Percentiles rank a stretch among this genome's conserved stretches.
Evolutionary conservation across 495 filamentous ascomycete genomes (phyloP).

Genomic region (Penicillium steckii): DNA sequence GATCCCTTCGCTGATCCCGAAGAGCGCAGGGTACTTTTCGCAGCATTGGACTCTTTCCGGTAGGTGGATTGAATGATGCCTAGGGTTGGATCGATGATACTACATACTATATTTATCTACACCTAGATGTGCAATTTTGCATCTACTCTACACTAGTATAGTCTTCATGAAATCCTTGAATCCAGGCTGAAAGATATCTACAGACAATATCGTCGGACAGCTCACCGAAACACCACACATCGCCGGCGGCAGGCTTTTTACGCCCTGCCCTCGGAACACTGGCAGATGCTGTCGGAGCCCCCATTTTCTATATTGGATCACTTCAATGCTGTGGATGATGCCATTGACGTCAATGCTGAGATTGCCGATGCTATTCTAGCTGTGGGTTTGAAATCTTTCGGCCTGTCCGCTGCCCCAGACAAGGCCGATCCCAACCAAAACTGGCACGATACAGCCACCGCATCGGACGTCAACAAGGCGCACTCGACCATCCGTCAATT

Average conservation of each 20-base stretch:
- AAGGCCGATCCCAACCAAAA: conserved; percentile 37
- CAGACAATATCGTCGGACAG: conserved; percentile 79
- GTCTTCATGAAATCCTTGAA: too few species aligned
- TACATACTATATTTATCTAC: not conserved
- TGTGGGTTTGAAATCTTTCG: conserved; percentile 64
- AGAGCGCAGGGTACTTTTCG: conserved; percentile 72
- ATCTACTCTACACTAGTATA: too few species aligned
- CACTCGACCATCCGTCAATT: conserved; percentile 88
- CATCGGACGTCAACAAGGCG: conserved; percentile 81
- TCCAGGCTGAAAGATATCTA: too few species aligned
- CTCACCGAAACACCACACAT: conserved; percentile 87
- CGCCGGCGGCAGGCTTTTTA: conserved; percentile 88
- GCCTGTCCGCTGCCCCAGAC: conserved; percentile 37
- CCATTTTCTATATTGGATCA: conserved; percentile 81
- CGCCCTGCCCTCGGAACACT: conserved; percentile 77
- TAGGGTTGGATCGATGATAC: not conserved
- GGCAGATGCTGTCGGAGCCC: conserved; percentile 71
- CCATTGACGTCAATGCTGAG: conserved; percentile 85
- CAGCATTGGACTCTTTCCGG: conserved; percentile 82
- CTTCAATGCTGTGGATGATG: conserved; percentile 75
- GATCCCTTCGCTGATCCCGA: conserved; percentile 68
- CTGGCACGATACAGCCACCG: conserved; percentile 66
- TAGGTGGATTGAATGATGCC: conserved; percentile 43
- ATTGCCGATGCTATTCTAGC: conserved; percentile 74
- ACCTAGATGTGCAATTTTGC: not conserved